Base-by-base conservation (phyloP, 2,329 filamentous ascomycete genomes). In the Colletotrichum cereale region DNA sequence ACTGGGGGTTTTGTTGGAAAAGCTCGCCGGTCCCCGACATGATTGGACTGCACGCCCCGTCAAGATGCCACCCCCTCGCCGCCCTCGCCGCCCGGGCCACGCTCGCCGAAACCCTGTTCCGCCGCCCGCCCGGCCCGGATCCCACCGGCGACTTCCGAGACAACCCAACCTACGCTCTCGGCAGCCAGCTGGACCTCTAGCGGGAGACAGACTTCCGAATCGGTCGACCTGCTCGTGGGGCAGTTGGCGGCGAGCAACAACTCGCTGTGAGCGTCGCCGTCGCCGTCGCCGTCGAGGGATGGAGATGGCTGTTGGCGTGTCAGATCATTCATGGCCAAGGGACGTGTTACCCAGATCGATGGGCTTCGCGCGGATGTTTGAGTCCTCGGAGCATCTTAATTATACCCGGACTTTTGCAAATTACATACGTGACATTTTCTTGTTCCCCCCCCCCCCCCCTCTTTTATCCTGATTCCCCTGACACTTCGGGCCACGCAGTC, bases 111-210 rank as follows among this genome's bases (percentile, higher is more conserved):
- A 61, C n/a, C 42, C 26, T 42, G 10, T 61, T 48, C 29, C 58
- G 40, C 31, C 42, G 58, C n/a, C 60, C 60, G 21, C 60, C 47
- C 6, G 29, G 42, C 21, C 47, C 31, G 2, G 60, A n/a, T 2
- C 60, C 44, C 8, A 8, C 44, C 21, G 31, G 34, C 21, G 60
- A 62, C 42, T 62, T 50, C 44, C 44, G 60, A 24, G 58, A 61
- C 8, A 61, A 61, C 42, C 58, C 40, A 5, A 7, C n/a, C 11
- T 61, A 61, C 11, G 5, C 40, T 11, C 26, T 61, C 40, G 42
- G 42, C 21, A 48, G 11, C 40, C 40, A 61, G 26, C 58, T 36
- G 4, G 40, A 34, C n/a, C 21, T 61, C n/a, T 42, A 61, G 18
- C 48, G 31, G 44, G 42, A 50, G 29, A 40, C 60, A 44, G 31